Base-by-base conservation (phyloP, 371 early-diverging fungal species). In the Mucor piriformis region DNA sequence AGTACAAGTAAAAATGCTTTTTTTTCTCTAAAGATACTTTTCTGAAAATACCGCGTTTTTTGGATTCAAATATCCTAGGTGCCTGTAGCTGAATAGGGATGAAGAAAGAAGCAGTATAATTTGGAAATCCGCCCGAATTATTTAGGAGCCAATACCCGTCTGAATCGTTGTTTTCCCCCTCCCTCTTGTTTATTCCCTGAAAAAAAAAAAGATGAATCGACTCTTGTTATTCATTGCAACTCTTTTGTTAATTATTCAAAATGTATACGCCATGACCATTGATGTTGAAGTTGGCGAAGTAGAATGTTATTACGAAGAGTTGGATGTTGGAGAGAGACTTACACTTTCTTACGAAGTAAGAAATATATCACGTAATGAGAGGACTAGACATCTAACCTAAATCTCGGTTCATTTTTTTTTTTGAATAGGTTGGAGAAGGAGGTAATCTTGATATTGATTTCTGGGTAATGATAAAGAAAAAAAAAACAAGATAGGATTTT, bases 371-470 rank as follows among this genome's bases (percentile, higher is more conserved):
- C 11, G n/a, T n/a, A n/a, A n/a, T n/a, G 21, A 13, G 48, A 7
- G 15, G 21, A 40, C 23, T 27, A 15, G 20, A 24, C 8, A 24
- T 25, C 20, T 16, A 38, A 15, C 12, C 12, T 38, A 5, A 12
- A 18, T 20, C n/a, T 42, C 18, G 42, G 18, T 18, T 18, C n/a
- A 6, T 7, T 42, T 18, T 42, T 18, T 16, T 16, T 18, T 7
- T 18, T 6, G 4, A 20, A 21, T 61, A 79, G 76, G 92, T 92
- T 50, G 83, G 82, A 59, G 88, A 88, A 47, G 90, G 88, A 49
- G 87, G 84, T 23, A 75, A 87, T 54, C 72, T 84, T 13, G 89
- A 88, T 56, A 78, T 92, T 60, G 92, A 92, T 57, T 92, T 91
- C 61, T 77, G 76, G 87, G 91, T 90, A 81, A 69, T 67, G 4